These are phyloP conservation scores for Sphaceloma murrayae DNA, from an alignment of 2,329 filamentous ascomycete genomes.

Conservation along the genomic window DNA sequence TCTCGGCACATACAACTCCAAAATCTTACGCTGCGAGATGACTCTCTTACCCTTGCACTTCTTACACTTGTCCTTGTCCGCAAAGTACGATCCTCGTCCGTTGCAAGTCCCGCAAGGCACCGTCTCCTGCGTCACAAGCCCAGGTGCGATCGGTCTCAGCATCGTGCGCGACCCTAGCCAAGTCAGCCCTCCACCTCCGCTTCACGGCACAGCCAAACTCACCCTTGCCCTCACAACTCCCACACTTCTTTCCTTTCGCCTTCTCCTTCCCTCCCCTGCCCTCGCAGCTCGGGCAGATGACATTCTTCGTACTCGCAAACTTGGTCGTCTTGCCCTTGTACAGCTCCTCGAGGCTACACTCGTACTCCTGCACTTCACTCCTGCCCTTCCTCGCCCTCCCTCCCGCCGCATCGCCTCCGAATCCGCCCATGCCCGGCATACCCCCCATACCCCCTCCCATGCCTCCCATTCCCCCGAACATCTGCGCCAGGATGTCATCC, in stretches of 20 bases:
- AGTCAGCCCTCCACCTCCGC: constrained; percentile 6
- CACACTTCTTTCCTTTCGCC: constrained; percentile 72
- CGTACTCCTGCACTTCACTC: constrained; percentile 83
- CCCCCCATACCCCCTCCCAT: constrained; percentile 50
- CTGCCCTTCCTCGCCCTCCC: constrained; percentile 56
- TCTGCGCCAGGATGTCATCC: constrained; percentile 85
- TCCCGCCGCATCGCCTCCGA: constrained; percentile 21
- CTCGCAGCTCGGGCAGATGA: constrained; percentile 79
- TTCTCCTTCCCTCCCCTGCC: constrained; percentile 86
- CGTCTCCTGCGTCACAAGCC: constrained; percentile 71
- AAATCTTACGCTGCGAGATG: constrained; percentile 78
- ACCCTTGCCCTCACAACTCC: constrained; percentile 73
- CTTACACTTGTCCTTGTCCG: constrained; percentile 96
- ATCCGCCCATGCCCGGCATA: constrained; percentile 34
- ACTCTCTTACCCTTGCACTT: constrained; percentile 94
- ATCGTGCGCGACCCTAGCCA: constrained; percentile 58
- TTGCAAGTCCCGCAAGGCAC: constrained; percentile 74
- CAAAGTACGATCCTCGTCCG: constrained; percentile 76
- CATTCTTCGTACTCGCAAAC: constrained; percentile 89
- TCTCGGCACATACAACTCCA: constrained; percentile 92
- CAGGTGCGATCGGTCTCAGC: constrained; percentile 74
- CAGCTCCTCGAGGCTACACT: constrained; percentile 83
- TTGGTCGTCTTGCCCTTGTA: constrained; percentile 99
- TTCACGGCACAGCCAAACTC: constrained; percentile 20
- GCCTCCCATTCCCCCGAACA: constrained; percentile 55